phyloP scores from a whole-genome alignment of 1,284 basidiomycete species.

The Neolentinus lepideus region DNA sequence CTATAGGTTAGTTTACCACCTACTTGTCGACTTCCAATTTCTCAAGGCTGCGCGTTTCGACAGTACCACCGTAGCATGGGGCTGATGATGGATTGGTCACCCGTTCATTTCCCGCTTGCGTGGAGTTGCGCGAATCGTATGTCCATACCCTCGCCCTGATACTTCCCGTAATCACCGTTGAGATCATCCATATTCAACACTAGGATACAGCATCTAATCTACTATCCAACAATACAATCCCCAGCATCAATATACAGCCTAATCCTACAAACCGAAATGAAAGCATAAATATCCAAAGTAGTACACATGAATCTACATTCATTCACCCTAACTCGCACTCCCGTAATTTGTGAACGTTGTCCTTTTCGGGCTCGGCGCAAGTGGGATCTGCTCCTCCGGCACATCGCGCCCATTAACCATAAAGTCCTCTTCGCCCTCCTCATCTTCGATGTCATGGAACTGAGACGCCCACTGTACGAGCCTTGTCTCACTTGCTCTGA shows the following conservation, averaged over 20 bases:
- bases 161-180: too few species aligned
- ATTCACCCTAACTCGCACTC: background rate
- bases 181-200: too few species aligned
- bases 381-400: background rate
- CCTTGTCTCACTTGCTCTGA: background rate
- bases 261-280: too few species aligned
- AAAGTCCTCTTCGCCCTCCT: constrained; percentile 1
- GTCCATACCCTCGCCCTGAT: too few species aligned
- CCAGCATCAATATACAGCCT: too few species aligned
- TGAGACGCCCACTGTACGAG: background rate
- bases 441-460: background rate
- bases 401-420: background rate
- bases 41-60: constrained; percentile 4
- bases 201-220: too few species aligned
- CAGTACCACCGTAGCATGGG: constrained; percentile 71
- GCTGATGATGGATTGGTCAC: too few species aligned
- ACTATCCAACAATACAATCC: too few species aligned
- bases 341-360: background rate
- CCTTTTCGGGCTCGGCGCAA: background rate
- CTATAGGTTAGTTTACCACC: constrained; percentile 61
- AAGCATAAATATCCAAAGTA: too few species aligned
- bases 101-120: too few species aligned
- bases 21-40: background rate
- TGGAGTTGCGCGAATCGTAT: too few species aligned
- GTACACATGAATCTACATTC: too few species aligned